These are phyloP conservation scores for Usnea hakonensis DNA, from an alignment of 495 filamentous ascomycete genomes.

Conservation along the genomic window DNA sequence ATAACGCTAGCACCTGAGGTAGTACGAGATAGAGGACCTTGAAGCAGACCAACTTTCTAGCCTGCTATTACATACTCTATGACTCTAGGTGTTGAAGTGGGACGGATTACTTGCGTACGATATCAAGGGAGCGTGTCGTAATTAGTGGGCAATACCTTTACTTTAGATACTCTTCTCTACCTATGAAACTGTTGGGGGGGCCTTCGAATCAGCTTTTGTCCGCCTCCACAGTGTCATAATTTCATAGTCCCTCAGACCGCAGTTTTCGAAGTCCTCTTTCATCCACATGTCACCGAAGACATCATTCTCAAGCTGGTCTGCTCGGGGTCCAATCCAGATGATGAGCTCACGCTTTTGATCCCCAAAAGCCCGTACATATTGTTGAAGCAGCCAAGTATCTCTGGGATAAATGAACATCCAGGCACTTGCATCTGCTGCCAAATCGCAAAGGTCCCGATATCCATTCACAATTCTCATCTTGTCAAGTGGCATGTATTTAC, in stretches of 20 bases:
- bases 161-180: not conserved
- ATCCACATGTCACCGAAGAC: conserved; percentile 25
- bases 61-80: no score
- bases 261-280: conserved; percentile 11
- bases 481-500: conserved; percentile 39
- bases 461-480: conserved; percentile 37
- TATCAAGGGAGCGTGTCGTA: not conserved
- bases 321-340: conserved; percentile 45
- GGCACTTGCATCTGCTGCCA: conserved; percentile 32
- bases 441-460: conserved; percentile 34
- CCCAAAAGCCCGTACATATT: conserved; percentile 35
- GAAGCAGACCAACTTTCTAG: no score
- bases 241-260: conserved; percentile 8
- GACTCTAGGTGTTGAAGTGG: not conserved
- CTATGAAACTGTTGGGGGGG: not conserved
- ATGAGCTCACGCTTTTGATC: conserved; percentile 29
- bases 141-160: not conserved
- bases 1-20: no score
- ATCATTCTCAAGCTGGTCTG: conserved; percentile 40
- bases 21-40: not conserved
- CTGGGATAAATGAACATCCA: conserved; percentile 54
- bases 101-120: not conserved
- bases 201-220: not conserved
- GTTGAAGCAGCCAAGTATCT: conserved; percentile 36
- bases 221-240: conserved; percentile 1